Evolutionary conservation across 169 alveolate species (phyloP).

Genomic region (Ichthyophthirius multifiliis): DNA sequence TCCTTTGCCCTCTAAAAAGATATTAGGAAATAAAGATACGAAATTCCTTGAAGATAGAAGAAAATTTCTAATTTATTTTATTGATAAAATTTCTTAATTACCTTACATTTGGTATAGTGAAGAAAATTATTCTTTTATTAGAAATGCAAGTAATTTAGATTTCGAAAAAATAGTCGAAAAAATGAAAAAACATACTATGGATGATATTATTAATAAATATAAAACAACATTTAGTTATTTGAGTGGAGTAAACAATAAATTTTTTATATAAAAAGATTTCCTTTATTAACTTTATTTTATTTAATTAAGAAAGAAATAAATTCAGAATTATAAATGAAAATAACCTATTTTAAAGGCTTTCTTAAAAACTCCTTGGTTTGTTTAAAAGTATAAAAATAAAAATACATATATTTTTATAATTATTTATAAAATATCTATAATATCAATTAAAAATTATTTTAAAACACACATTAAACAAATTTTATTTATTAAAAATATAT

Average conservation of each 20-base stretch:
- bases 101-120: conserved; percentile 37
- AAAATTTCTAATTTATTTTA: conserved; percentile 34
- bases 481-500: too few relatives aligned
- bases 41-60: conserved; percentile 46
- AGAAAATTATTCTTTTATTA: conserved; percentile 41
- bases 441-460: too few relatives aligned
- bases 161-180: conserved; percentile 14
- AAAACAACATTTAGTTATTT: not conserved
- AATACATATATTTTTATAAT: too few relatives aligned
- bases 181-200: not conserved
- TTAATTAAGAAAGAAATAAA: not conserved
- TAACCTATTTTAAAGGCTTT: not conserved
- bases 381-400: too few relatives aligned
- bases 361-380: not conserved
- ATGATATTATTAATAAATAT: not conserved
- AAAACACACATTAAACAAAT: too few relatives aligned
- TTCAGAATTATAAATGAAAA: not conserved
- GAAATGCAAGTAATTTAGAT: conserved; percentile 30
- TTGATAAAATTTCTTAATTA: conserved; percentile 15
- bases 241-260: not conserved
- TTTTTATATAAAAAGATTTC: not conserved
- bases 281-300: not conserved
- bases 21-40: conserved; percentile 48
- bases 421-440: too few relatives aligned
- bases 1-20: conserved; percentile 56